Evolutionary conservation across 2,329 filamentous ascomycete genomes (phyloP), one percentile per base, ranked within the genome.

Genomic region (Colletotrichum tofieldiae): DNA sequence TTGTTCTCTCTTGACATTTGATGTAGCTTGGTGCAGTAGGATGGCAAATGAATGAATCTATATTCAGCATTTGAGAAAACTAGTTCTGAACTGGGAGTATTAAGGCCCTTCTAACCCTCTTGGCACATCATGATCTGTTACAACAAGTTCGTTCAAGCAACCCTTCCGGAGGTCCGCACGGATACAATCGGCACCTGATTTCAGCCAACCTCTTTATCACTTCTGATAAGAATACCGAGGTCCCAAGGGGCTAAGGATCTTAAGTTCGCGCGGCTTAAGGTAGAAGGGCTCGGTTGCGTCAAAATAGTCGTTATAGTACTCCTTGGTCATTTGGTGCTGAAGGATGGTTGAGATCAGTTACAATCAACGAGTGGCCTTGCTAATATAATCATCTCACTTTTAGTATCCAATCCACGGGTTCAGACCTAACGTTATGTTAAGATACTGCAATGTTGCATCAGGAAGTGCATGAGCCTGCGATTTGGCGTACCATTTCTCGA

Each of bases 321-420:
- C 41, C 41, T 72, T 72, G 4, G 69, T 72, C 69, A 72, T 72
- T 69, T 72, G 69, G 18, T 72, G 69, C 69, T 72, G 8, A 1
- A 4, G 12, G 11, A 2, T n/a, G 4, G 23, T 29, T 8, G 2
- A 1, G 0, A 12, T 59, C 7, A n/a, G 26, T 5, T 5, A 32
- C 6, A 23, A 3, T 26, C 5, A 32, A 5, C 0, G 11, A 5
- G 0, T 37, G 9, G 0, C 6, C 45, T 23, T 8, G 5, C 11
- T 20, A 8, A 6, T 1, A 26, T 14, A 16, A 23, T n/a, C 7
- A 14, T 35, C 61, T 52, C 29, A 72, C 69, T 56, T 72, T 72
- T 26, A 72, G 52, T 23, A 72, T 72, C 69, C 69, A 72, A 2
- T 72, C 69, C 16, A 72, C n/a, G 0, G 69, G 69, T 43, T 72